Percentiles rank a stretch among this genome's conserved stretches.
Evolutionary conservation across 2,329 filamentous ascomycete species (phyloP).

Genomic region (Colletotrichum sp.): DNA sequence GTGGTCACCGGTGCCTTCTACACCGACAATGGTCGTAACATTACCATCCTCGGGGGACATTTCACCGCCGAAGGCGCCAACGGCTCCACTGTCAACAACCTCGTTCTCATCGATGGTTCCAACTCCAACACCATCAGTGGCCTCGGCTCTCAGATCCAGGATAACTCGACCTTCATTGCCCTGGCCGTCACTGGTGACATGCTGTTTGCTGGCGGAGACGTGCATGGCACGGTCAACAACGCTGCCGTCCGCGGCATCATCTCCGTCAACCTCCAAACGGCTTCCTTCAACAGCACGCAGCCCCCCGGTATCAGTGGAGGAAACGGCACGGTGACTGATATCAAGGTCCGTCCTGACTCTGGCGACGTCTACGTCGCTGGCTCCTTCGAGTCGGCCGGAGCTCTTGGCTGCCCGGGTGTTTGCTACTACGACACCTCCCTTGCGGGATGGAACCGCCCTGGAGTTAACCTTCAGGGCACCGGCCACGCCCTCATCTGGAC

Average conservation of each 20-base stretch:
- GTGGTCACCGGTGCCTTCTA: slow-evolving; percentile 85
- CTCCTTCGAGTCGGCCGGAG: slow-evolving; percentile 81
- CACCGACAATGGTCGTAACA: slow-evolving; percentile 70
- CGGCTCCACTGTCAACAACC: slow-evolving; percentile 76
- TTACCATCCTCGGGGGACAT: slow-evolving; percentile 87
- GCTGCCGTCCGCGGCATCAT: slow-evolving; percentile 75
- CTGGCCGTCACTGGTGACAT: slow-evolving; percentile 70
- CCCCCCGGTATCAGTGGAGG: slow-evolving; percentile 77
- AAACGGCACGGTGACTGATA: slow-evolving; percentile 75
- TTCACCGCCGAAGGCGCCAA: slow-evolving; percentile 76
- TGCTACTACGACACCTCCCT: slow-evolving; percentile 77
- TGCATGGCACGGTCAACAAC: slow-evolving; percentile 73
- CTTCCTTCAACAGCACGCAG: slow-evolving; percentile 67
- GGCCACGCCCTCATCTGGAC: slow-evolving; percentile 80
- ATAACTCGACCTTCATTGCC: slow-evolving; percentile 77
- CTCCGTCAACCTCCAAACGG: slow-evolving; percentile 75
- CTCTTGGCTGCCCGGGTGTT: slow-evolving; percentile 80
- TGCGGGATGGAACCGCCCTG: slow-evolving; percentile 82
- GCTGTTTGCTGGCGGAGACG: slow-evolving; percentile 82
- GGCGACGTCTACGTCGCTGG: slow-evolving; percentile 86
- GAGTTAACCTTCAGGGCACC: slow-evolving; percentile 71
- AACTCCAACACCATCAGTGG: slow-evolving; percentile 71
- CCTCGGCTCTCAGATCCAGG: slow-evolving; percentile 68
- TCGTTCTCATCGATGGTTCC: slow-evolving; percentile 82
- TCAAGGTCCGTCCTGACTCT: slow-evolving; percentile 73